Evolutionary conservation across 805 yeast genomes (phyloP), one percentile per base, ranked within the genome.

Genomic region (Kodamaea nitidulidarum): DNA sequence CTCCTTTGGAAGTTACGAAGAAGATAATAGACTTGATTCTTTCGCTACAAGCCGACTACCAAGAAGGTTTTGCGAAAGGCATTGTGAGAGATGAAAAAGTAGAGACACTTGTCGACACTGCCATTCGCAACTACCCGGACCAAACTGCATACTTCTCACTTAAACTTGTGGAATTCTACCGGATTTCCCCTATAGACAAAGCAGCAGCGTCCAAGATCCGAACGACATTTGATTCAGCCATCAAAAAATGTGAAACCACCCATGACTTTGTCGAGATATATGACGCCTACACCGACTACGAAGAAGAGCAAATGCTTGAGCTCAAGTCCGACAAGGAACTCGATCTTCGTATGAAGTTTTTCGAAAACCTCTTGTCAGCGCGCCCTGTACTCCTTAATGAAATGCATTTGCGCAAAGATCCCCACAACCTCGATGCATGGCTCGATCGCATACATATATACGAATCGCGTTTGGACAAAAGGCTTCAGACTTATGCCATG

Each of bases 401-500:
- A 50, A 78, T 87, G 20, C 65, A 75, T 42, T 50, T 88, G 4
- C 68, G 84, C 30, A 81, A 78, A 47, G 74, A 81, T 49, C 64
- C 75, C 1, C 75, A 86, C 50, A 73, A 76, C 43, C 75, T 85
- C 3, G 72, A 68, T 20, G 73, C 71, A 38, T 91, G 97, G 97
- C 58, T 80, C 30, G 75, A 75, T 36, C 67, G 95, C 39, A 69
- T 78, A 0, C 61, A 64, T 0, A 70, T 67, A 46, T 67, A 69
- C 12, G 50, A 63, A 3, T 55, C 61, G 4, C 66, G 71, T 16
- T 48, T 66, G 26, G 52, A 63, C 11, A 53, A 47, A 30, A 47
- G 54, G 7, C 62, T 82, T 12, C 67, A 69, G 21, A 72, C 83
- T 0, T 85, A 74, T 57, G 79, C 80, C 1, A 62, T 74, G 12